Evolutionary conservation across 73 alveolate species (phyloP).

Genomic region (Durusdinium trenchii): DNA sequence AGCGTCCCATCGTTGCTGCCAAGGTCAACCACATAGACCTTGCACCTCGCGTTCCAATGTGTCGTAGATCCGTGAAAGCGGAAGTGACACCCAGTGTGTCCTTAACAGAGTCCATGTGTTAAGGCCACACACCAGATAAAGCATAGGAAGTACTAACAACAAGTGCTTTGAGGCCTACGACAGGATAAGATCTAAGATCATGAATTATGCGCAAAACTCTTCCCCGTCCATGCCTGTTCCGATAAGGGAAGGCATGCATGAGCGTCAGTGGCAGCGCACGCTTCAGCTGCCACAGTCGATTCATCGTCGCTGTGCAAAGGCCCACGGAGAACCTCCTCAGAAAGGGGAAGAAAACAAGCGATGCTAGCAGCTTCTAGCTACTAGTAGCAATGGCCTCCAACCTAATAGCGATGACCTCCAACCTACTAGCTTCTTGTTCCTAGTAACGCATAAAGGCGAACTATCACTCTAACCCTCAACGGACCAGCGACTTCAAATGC

Average conservation of each 20-base stretch:
- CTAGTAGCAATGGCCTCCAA: no score
- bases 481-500: no score
- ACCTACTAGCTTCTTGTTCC: no score
- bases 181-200: no score
- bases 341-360: not conserved
- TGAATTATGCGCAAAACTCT: no score
- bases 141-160: not conserved
- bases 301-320: conserved; percentile 84
- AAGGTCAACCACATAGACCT: conserved; percentile 77
- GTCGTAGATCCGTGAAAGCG: not conserved
- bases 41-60: not conserved
- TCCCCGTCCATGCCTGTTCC: no score
- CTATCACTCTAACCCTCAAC: no score
- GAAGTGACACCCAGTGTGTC: not conserved
- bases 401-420: no score
- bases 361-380: no score
- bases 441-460: no score
- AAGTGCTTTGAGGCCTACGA: no score
- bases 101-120: not conserved
- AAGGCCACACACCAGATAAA: not conserved
- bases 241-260: conserved; percentile 41
- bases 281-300: conserved; percentile 70
- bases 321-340: conserved; percentile 39
- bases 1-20: conserved; percentile 75
- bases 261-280: conserved; percentile 58